Conservation (phyloP, 1,284 basidiomycete genomes). For the Puccinia polysora region DNA sequence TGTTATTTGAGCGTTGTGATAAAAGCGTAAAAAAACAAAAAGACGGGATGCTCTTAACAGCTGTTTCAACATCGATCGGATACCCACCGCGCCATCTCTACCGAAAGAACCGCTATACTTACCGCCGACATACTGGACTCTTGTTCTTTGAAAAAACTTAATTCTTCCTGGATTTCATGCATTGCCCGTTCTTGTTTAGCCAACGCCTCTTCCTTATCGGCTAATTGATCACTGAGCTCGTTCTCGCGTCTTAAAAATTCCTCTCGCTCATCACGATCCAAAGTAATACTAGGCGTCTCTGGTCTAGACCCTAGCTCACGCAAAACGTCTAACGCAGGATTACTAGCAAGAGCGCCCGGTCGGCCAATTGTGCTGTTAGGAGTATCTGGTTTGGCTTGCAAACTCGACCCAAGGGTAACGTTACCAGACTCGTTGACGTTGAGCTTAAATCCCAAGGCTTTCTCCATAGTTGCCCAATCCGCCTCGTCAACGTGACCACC, state of each 20-base stretch:
- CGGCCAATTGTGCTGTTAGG: slow-evolving; percentile 63
- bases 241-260: slow-evolving; percentile 96
- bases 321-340: slow-evolving; percentile 70
- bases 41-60: too few relatives aligned
- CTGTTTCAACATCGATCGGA: too few relatives aligned
- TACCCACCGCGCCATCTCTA: background rate
- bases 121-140: slow-evolving; percentile 72
- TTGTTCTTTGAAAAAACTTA: slow-evolving; percentile 78
- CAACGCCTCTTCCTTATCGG: slow-evolving; percentile 80
- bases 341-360: slow-evolving; percentile 50
- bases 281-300: slow-evolving; percentile 57
- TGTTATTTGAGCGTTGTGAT: too few relatives aligned
- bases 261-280: slow-evolving; percentile 95
- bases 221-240: slow-evolving; percentile 86
- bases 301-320: slow-evolving; percentile 58
- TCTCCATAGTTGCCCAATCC: slow-evolving; percentile 73
- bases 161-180: slow-evolving; percentile 65
- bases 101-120: slow-evolving; percentile 46
- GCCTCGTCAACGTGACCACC: slow-evolving; percentile 80
- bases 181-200: slow-evolving; percentile 65
- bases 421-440: slow-evolving; percentile 58
- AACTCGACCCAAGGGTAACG: slow-evolving; percentile 47
- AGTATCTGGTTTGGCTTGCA: slow-evolving; percentile 59
- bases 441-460: slow-evolving; percentile 54
- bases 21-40: slow-evolving; percentile 34